Evolutionary conservation across 106 monocot species (phyloP).

Genomic region (Dendrobium nobile): DNA sequence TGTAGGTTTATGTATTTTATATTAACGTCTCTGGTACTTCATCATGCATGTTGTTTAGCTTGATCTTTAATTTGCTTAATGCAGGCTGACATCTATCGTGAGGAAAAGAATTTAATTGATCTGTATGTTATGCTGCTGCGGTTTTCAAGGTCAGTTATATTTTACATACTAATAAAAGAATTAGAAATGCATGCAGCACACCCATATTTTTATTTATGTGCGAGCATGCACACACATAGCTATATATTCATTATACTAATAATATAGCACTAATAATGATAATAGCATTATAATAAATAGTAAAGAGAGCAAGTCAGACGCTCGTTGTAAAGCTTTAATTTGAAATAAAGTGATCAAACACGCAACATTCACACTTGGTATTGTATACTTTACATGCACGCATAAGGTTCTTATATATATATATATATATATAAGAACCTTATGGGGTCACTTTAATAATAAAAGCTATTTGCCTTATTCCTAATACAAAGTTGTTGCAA

Average conservation of each 20-base stretch:
- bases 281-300: not conserved
- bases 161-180: not conserved
- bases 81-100: conserved; percentile 81
- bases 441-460: no score
- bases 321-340: not conserved
- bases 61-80: not conserved
- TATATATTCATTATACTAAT: no score
- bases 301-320: not conserved
- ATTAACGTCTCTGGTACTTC: not conserved
- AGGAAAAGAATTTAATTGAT: conserved; percentile 84
- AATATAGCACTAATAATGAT: no score
- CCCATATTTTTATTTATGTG: not conserved
- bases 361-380: no score
- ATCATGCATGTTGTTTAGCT: not conserved
- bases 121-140: conserved; percentile 85
- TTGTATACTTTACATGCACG: no score
- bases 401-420: no score
- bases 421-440: no score
- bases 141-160: conserved; percentile 63
- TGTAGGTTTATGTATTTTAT: not conserved
- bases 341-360: no score
- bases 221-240: not conserved
- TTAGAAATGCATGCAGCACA: not conserved
- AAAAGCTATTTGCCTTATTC: not conserved
- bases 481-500: not conserved